Evolutionary conservation across 352 stramenopile genomes (phyloP).

Genomic region (Pythium rishiriense): DNA sequence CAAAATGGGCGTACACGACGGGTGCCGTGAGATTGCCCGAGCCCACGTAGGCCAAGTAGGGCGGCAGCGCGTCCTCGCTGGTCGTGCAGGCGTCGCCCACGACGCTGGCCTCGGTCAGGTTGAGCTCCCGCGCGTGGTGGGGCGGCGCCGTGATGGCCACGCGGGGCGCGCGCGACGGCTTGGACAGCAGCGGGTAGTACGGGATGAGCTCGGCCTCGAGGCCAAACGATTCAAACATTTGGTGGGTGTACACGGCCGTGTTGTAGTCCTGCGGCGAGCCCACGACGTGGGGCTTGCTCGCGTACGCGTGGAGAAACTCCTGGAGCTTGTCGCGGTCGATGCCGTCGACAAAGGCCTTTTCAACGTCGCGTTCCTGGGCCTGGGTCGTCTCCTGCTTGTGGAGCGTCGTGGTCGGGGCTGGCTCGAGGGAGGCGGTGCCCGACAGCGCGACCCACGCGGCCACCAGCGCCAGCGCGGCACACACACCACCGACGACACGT

Average conservation of each 20-base stretch:
- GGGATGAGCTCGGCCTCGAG: conserved; percentile 19
- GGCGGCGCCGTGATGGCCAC: conserved; percentile 48
- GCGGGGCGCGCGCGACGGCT: conserved; percentile 44
- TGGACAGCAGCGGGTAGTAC: conserved; percentile 37
- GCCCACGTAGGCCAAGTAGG: conserved; percentile 82
- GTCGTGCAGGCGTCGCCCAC: conserved; percentile 63
- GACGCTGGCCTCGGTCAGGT: conserved; percentile 60
- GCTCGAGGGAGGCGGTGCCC: too few relatives aligned
- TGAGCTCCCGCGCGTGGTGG: conserved; percentile 28
- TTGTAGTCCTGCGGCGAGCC: conserved; percentile 53
- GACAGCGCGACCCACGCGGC: too few relatives aligned
- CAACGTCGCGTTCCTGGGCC: not conserved
- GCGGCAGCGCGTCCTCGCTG: conserved; percentile 51
- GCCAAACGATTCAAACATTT: conserved; percentile 29
- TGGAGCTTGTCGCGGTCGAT: conserved; percentile 32
- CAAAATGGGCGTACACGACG: conserved; percentile 89
- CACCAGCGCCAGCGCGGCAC: too few relatives aligned
- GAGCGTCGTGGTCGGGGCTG: too few relatives aligned
- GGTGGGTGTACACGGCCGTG: conserved; percentile 49
- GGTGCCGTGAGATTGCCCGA: conserved; percentile 63
- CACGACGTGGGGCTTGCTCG: conserved; percentile 37
- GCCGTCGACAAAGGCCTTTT: conserved; percentile 32
- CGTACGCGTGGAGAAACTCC: conserved; percentile 25
- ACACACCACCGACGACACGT: too few relatives aligned
- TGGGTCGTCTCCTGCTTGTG: too few relatives aligned